These are phyloP conservation scores for Populus alba DNA, from an alignment of 345 rosid genomes.

Conservation along the genomic window DNA sequence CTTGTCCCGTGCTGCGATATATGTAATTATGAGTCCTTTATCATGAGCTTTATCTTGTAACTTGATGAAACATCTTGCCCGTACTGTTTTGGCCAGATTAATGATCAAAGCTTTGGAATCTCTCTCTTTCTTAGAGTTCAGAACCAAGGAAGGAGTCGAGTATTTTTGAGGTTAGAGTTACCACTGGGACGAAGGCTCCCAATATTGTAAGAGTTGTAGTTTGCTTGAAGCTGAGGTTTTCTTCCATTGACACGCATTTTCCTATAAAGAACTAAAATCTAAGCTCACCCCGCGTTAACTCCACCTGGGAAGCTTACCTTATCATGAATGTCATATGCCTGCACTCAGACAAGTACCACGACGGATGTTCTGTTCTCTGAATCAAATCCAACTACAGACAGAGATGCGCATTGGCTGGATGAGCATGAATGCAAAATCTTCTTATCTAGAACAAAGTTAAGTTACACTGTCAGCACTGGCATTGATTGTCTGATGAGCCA, in stretches of 20 bases:
- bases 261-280: neutral
- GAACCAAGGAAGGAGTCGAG: neutral
- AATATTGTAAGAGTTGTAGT: too few species aligned
- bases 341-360: neutral
- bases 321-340: neutral
- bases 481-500: neutral
- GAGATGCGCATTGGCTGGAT: neutral
- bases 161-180: too few species aligned
- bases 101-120: neutral
- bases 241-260: too few species aligned
- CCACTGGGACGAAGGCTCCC: too few species aligned
- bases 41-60: neutral
- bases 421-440: too few species aligned
- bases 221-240: too few species aligned
- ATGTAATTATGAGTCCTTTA: conserved; percentile 8
- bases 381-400: neutral
- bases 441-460: neutral
- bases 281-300: neutral
- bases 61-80: neutral
- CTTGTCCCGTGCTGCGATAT: conserved; percentile 13
- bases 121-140: neutral
- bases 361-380: neutral
- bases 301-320: neutral
- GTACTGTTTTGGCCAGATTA: neutral
- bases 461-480: neutral